Conservation (phyloP, 1,284 basidiomycete species). For the Polyporus tsugae region DNA sequence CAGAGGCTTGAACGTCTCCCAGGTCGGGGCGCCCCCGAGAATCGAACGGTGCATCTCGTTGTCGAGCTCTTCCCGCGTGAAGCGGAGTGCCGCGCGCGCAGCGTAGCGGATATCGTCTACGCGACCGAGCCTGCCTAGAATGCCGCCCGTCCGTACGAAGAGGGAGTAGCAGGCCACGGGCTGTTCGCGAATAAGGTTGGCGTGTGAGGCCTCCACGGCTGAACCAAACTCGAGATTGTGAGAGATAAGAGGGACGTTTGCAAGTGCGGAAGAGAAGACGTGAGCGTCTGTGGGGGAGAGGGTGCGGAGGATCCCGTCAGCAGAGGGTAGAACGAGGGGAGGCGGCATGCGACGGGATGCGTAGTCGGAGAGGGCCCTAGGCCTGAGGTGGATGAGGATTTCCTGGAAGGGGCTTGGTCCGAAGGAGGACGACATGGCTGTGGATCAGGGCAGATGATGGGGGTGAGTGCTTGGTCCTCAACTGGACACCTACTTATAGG, state of each 20-base stretch:
- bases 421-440: not conserved
- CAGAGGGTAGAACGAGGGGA: not conserved
- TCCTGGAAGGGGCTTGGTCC: not conserved
- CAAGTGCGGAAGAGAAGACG: not conserved
- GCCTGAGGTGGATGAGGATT: too few relatives aligned
- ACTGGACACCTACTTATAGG: not conserved
- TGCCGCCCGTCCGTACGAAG: not conserved
- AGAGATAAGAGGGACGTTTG: not conserved
- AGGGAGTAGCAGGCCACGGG: not conserved
- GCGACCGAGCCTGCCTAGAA: not conserved
- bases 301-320: not conserved
- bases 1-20: not conserved
- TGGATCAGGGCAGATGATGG: not conserved
- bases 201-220: not conserved
- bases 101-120: not conserved
- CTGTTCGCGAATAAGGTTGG: not conserved
- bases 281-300: not conserved
- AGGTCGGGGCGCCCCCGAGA: not conserved
- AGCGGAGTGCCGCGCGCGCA: not conserved
- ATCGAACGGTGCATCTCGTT: not conserved
- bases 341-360: not conserved
- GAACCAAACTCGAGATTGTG: not conserved
- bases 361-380: too few relatives aligned
- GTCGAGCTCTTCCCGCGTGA: not conserved
- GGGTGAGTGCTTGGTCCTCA: not conserved